Evolutionary conservation across 202 grass and related monocot genomes (phyloP).

Genomic region (Panicum virgatum): DNA sequence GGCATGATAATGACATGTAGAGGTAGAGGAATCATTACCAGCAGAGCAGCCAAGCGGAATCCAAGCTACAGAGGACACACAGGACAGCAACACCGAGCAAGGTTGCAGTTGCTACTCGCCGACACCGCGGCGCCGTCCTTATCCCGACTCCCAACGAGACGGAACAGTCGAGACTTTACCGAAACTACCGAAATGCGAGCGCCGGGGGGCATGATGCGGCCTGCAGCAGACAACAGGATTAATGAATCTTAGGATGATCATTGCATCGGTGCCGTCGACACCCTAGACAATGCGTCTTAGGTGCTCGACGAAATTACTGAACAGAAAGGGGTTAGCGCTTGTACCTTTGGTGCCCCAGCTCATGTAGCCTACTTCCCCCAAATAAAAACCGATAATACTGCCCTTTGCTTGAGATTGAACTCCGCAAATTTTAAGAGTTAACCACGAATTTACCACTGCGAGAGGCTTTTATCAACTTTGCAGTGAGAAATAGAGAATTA

Average conservation of each 20-base stretch:
- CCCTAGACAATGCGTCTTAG: background rate
- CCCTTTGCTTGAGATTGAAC: background rate
- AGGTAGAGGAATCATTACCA: conserved; percentile 22
- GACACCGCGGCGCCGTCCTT: background rate
- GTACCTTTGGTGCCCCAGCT: background rate
- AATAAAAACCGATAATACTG: background rate
- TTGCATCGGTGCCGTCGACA: background rate
- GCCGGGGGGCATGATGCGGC: background rate
- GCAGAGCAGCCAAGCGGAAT: background rate
- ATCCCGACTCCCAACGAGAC: background rate
- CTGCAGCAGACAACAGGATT: background rate
- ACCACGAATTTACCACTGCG: background rate
- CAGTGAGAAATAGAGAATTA: too few relatives aligned
- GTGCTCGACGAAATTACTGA: conserved; percentile 15
- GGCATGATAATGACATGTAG: background rate
- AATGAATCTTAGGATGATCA: background rate
- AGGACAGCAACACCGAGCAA: background rate
- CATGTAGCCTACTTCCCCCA: background rate
- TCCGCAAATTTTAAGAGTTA: background rate
- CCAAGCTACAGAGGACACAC: background rate
- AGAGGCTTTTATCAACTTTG: too few relatives aligned
- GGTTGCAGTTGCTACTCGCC: background rate
- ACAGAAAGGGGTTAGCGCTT: background rate
- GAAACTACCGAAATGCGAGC: background rate
- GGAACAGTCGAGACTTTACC: background rate